A percentile compares a stretch with the other conserved stretches of the same genome.
Evolutionary conservation across 2,329 filamentous ascomycete species (phyloP).

Genomic region (Cryphonectria parasitica): DNA sequence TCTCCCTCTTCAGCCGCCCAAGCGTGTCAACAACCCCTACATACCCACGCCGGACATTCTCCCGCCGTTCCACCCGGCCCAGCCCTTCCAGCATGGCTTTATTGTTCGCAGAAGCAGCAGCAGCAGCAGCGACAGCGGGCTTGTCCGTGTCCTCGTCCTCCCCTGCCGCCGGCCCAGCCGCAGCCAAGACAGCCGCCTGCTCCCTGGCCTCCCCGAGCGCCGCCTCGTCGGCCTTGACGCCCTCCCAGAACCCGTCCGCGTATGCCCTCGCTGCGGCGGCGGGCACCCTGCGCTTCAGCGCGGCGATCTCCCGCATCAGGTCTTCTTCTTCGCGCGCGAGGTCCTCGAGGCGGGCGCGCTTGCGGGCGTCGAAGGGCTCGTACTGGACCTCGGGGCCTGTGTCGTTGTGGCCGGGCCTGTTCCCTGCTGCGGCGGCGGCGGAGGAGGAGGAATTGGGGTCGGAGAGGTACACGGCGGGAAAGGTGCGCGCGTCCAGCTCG

Average conservation of each 20-base stretch:
- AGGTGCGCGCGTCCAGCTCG: slow-evolving; percentile 46
- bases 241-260: slow-evolving; percentile 45
- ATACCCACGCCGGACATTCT: slow-evolving; percentile 52
- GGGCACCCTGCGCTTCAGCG: slow-evolving; percentile 60
- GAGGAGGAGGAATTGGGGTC: slow-evolving; percentile 9
- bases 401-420: slow-evolving; percentile 16
- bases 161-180: slow-evolving; percentile 15
- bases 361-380: slow-evolving; percentile 64
- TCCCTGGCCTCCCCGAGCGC: slow-evolving; percentile 39
- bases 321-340: slow-evolving; percentile 66
- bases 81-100: slow-evolving; percentile 37
- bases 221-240: slow-evolving; percentile 52
- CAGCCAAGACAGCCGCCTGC: slow-evolving; percentile 25
- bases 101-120: neutral
- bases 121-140: neutral
- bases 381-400: slow-evolving; percentile 46
- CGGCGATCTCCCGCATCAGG: slow-evolving; percentile 65
- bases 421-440: neutral
- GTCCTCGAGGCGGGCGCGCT: slow-evolving; percentile 62
- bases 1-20: slow-evolving; percentile 58
- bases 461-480: slow-evolving; percentile 37
- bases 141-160: slow-evolving; percentile 30
- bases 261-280: slow-evolving; percentile 47
- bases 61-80: slow-evolving; percentile 49
- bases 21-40: slow-evolving; percentile 53